These are phyloP conservation scores for Geotrichum bryndzae DNA, from an alignment of 1,139 yeast species.

Conservation along the genomic window DNA sequence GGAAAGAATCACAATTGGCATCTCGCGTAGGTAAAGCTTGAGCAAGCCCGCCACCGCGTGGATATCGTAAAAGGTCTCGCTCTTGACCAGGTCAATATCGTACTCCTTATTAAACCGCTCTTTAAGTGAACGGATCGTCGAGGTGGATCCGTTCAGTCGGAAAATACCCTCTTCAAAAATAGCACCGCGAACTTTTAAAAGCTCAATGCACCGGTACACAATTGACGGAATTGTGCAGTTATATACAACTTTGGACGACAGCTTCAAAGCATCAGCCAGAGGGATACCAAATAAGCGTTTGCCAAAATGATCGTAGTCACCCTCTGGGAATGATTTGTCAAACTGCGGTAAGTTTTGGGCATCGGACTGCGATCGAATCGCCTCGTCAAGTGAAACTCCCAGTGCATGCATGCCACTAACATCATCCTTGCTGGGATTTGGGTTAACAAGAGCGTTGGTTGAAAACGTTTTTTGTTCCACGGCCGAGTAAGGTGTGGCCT, in stretches of 20 bases:
- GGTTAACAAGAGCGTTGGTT: constrained; percentile 4
- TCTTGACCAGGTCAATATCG: constrained; percentile 58
- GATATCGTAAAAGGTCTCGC: constrained; percentile 45
- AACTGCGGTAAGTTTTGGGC: neutral
- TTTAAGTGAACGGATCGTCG: constrained; percentile 66
- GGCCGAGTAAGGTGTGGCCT: constrained; percentile 19
- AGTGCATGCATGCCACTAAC: constrained; percentile 11
- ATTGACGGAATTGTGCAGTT: constrained; percentile 61
- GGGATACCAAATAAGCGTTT: constrained; percentile 58
- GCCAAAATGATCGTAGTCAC: neutral
- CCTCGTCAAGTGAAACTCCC: constrained; percentile 14
- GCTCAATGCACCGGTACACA: constrained; percentile 69
- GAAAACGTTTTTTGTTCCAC: constrained; percentile 15
- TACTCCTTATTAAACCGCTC: constrained; percentile 52
- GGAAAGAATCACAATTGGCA: constrained; percentile 63
- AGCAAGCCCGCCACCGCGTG: constrained; percentile 76
- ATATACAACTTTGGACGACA: constrained; percentile 41
- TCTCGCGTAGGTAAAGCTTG: constrained; percentile 65
- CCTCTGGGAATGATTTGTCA: neutral
- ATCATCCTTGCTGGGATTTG: constrained; percentile 13
- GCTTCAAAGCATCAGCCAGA: constrained; percentile 46
- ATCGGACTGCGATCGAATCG: constrained; percentile 6
- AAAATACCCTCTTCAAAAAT: constrained; percentile 85
- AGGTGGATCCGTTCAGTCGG: constrained; percentile 83
- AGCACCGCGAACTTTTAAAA: constrained; percentile 61